These are phyloP conservation scores for Botrytis fragariae DNA, from an alignment of 2,329 filamentous ascomycete genomes.

Conservation along the genomic window DNA sequence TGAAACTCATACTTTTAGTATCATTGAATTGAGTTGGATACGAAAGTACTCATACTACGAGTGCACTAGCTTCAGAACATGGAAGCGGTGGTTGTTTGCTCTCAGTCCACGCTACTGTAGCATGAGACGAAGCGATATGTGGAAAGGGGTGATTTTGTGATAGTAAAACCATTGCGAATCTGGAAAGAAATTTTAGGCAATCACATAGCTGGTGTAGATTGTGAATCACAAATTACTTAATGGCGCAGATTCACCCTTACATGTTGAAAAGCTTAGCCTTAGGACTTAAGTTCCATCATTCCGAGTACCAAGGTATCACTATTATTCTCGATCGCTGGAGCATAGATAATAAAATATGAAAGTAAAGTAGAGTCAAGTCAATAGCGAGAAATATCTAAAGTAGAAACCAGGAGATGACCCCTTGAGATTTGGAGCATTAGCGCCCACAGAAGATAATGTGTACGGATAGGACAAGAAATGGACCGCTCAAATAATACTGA, in stretches of 20 bases:
- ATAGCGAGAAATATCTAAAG: background rate
- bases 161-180: background rate
- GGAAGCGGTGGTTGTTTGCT: background rate
- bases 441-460: background rate
- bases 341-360: rapidly evolving
- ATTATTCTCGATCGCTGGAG: background rate
- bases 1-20: background rate
- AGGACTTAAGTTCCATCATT: background rate
- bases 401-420: background rate
- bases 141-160: background rate
- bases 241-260: background rate
- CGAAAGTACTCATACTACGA: too few relatives aligned
- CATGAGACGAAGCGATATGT: background rate
- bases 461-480: background rate
- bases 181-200: background rate
- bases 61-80: background rate
- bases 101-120: background rate
- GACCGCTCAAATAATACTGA: background rate
- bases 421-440: background rate
- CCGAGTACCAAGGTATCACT: background rate
- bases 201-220: background rate
- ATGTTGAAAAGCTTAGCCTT: background rate
- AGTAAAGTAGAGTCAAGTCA: background rate
- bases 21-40: background rate
- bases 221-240: background rate